Base-by-base conservation (phyloP, 164 flowering plant species). In the Saururus chinensis region DNA sequence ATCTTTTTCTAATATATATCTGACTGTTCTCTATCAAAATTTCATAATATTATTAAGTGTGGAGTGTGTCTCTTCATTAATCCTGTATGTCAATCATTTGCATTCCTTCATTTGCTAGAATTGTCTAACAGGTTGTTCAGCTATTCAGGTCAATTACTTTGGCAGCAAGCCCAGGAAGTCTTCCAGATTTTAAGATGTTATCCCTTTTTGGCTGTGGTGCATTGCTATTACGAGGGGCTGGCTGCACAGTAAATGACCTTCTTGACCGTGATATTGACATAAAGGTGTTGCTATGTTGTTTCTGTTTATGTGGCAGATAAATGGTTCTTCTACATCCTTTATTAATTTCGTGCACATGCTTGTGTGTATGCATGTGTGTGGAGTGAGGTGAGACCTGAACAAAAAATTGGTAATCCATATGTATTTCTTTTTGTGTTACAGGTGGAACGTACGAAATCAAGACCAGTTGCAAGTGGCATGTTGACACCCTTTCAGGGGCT, bases 241-340 rank as follows among this genome's bases (percentile, higher is more conserved):
- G 97, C 25, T 90, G 99, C 70, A 95, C 99, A n/a, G 65, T 90
- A 13, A 95, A 95, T 72, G 99, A 95, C 65, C 87, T 90, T 52
- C 81, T 95, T 62, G 99, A 95, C 63, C 78, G 81, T 40, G 96
- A 95, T 75, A 91, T 95, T 59, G 97, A 95, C 74, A 71, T 71
- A 35, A 84, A 75, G 91, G 97, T 87, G 52, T 56, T 14, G 48
- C 57, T 48, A 3, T 19, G 1, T 11, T 42, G 19, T 42, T 23
- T 45, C 52, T 56, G 41, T 41, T 41, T 41, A 41, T 13, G 12
- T 41, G 8, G 45, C 11, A 8, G 8, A 41, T 41, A 41, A 41
- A 41, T 41, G 45, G 2, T 41, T 41, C n/a, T n/a, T n/a, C n/a
- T n/a, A n/a, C n/a, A n/a, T n/a, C n/a, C n/a, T n/a, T n/a, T n/a